Base-by-base conservation (phyloP, 768 basidiomycete species). In the Peribolospora kevripleyi region DNA sequence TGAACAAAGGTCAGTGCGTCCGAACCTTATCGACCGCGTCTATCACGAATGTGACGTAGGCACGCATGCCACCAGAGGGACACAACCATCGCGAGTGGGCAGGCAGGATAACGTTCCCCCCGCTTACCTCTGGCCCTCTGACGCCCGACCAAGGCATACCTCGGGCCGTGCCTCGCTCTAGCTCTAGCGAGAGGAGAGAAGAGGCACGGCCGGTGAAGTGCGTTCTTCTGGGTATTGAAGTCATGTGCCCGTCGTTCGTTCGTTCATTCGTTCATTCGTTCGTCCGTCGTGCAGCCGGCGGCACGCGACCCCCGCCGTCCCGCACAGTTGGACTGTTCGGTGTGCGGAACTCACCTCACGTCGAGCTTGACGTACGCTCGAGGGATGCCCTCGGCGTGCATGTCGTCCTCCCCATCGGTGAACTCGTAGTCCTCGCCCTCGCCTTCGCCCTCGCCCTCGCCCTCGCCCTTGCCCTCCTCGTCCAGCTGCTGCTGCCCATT, bases 381-480 rank as follows among this genome's bases (percentile, higher is more conserved):
- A 1, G 63, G 62, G 0, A 64, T 55, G 5, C 63, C 63, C 10
- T 58, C 54, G 39, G 62, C 53, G 53, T 64, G 63, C 4, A 60
- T 58, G 46, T 61, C 57, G 48, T 60, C 58, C 41, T 60, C 59
- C 11, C 43, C 47, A 56, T 55, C 25, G 25, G 25, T 25, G 25
- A 25, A 25, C 25, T 25, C 25, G 25, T 25, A 61, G 51, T 59
- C 58, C 8, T 54, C 57, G 8, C 57, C 45, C 50, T 53, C 58
- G 3, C 41, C 56, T 48, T 60, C 61, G 6, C 58, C 60, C 49
- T 57, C 57, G 14, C 51, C 42, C 39, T 41, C 25, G 42, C 43
- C 55, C 13, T 48, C 40, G 51, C 43, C 14, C 36, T 56, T 50
- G 47, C 48, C 53, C 39, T 58, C 57, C 9, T 38, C 36, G 5